Evolutionary conservation across 768 basidiomycete species (phyloP).

Genomic region (Pleurotus sapidus): DNA sequence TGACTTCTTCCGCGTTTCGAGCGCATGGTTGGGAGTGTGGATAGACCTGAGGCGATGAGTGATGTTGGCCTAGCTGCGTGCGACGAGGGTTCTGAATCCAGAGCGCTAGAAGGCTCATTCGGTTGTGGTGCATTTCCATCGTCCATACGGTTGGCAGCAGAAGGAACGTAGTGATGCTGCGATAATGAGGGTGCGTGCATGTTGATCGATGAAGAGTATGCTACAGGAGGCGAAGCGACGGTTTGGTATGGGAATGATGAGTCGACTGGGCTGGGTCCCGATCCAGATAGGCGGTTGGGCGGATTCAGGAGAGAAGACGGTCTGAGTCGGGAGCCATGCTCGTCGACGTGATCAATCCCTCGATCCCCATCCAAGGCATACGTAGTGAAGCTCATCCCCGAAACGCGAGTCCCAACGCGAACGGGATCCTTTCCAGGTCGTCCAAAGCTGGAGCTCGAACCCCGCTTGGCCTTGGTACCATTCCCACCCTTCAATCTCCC

Average conservation of each 20-base stretch:
- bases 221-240: background rate
- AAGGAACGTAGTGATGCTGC: background rate
- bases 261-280: background rate
- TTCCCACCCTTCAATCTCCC: background rate
- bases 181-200: background rate
- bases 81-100: background rate
- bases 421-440: background rate
- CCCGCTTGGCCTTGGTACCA: background rate
- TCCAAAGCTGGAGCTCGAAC: background rate
- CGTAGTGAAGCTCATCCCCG: slow-evolving; percentile 3
- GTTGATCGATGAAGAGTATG: background rate
- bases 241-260: background rate
- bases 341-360: background rate
- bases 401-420: background rate
- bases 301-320: slow-evolving; percentile 6
- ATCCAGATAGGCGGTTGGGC: background rate
- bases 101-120: background rate
- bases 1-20: slow-evolving; percentile 1
- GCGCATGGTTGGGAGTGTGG: background rate
- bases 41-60: background rate
- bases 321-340: background rate
- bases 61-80: background rate
- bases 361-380: background rate
- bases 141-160: background rate
- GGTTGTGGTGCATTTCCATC: background rate